Base-by-base conservation (phyloP, 2,329 filamentous ascomycete species). In the Fusarium siculi region DNA sequence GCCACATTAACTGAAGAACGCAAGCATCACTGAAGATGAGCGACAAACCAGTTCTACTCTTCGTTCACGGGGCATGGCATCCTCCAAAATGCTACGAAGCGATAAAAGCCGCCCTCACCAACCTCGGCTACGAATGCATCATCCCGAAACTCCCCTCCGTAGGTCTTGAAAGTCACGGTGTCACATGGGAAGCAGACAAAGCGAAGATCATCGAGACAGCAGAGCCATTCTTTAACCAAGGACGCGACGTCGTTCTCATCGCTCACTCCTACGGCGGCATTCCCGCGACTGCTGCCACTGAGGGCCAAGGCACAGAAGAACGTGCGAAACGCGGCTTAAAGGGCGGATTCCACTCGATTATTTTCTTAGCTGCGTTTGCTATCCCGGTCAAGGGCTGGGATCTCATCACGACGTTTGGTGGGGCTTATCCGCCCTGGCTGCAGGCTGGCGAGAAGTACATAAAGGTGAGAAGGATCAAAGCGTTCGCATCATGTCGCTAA, bases 181-280 rank as follows among this genome's bases (percentile, higher is more conserved):
- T 66, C 0, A 71, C 66, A 8, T 71, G 68, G 68, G 28, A 71
- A 37, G 68, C 55, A 16, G 68, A 70, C 18, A 61, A 53, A 9
- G 23, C 30, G 19, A 43, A 70, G 23, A 40, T 66, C 3, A 18
- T 70, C 3, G 54, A 50, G 3, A 62, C 66, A 11, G 61, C 61
- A 15, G 46, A n/a, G 2, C 52, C 52, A 6, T 58, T 68, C 44
- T 68, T 69, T n/a, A 10, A 7, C 0, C 9, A 54, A 28, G 52
- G 58, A 1, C 53, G 46, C 1, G n/a, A 69, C 2, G 57, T 68
- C 8, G 57, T 68, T 15, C 52, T 69, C 2, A 55, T 69, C 5
- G 66, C 57, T n/a, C 66, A 69, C n/a, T 69, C 66, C 2, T 69
- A 69, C 21, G 66, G 66, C 14, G 66, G 66, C 1, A 69, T 69